Percentiles rank a stretch among this genome's conserved stretches.
These are phyloP conservation scores for Tuber calosporum DNA, from an alignment of 495 filamentous ascomycete species.

Conservation along the genomic window DNA sequence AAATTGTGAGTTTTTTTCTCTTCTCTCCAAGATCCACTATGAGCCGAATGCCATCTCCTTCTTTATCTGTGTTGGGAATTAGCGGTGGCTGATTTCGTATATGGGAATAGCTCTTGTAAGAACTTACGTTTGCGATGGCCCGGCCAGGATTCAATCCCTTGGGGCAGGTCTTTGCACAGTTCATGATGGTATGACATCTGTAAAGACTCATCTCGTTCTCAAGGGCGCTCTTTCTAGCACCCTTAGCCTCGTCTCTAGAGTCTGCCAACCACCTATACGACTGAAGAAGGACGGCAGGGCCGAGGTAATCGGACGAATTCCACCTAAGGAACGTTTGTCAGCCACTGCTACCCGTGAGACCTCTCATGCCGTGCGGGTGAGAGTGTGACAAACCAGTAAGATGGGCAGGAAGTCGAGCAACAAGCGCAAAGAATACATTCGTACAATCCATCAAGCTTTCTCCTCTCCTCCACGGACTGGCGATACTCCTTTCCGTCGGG, in stretches of 20 bases:
- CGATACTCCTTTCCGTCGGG: slow-evolving; percentile 80
- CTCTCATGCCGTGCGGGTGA: too few species aligned
- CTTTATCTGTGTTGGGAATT: slow-evolving; percentile 58
- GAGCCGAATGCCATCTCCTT: slow-evolving; percentile 73
- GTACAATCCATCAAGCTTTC: slow-evolving; percentile 96
- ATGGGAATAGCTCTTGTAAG: slow-evolving; percentile 59
- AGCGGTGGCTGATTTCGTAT: not conserved
- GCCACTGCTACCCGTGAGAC: not conserved
- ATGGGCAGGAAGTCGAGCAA: slow-evolving; percentile 96
- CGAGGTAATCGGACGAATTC: slow-evolving; percentile 97
- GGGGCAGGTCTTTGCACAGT: slow-evolving; percentile 92
- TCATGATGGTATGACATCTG: slow-evolving; percentile 97
- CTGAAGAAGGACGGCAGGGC: slow-evolving; percentile 89
- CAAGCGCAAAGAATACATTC: slow-evolving; percentile 99
- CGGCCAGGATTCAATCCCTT: slow-evolving; percentile 94
- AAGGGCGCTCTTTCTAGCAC: slow-evolving; percentile 76
- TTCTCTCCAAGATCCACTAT: slow-evolving; percentile 3
- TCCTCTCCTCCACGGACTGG: slow-evolving; percentile 80
- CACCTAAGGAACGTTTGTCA: slow-evolving; percentile 46
- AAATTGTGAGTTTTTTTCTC: not conserved
- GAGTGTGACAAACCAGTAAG: slow-evolving; percentile 61
- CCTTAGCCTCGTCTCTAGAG: slow-evolving; percentile 78
- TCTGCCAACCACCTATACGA: slow-evolving; percentile 95
- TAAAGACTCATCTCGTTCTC: slow-evolving; percentile 99
- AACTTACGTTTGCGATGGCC: slow-evolving; percentile 96